Base-by-base conservation (phyloP, 768 basidiomycete genomes). In the Nidularia sp. region DNA sequence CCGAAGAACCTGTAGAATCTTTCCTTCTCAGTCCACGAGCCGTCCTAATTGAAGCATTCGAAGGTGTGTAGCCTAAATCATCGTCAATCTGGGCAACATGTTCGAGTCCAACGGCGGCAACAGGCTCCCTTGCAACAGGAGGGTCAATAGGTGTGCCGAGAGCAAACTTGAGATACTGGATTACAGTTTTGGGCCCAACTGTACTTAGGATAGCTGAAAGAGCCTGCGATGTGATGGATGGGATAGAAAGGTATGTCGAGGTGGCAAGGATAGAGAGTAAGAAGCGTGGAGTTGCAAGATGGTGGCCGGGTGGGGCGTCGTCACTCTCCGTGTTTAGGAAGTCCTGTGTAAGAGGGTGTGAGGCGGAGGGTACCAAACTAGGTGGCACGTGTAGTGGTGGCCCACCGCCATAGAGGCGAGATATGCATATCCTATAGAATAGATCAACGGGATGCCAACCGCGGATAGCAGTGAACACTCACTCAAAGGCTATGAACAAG, bases 191-290 rank as follows among this genome's bases (percentile, higher is more conserved):
- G 0, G 94, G 93, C 2, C 91, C 86, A 34, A 96, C 74, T 1
- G 89, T 88, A 51, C 73, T 78, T 39, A 93, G 70, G 31, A 96
- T 79, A 42, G 80, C 70, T 1, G 79, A 71, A n/a, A 95, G 74
- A 0, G 90, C 86, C 55, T 90, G 84, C 0, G 87, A 82, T 7
- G 88, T 83, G 15, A 93, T 65, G 4, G 83, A 75, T 0, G 90
- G 87, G 13, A 94, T 86, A 32, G 88, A 90, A 18, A 98, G 83
- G 66, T 91, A 97, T 18, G 90, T 79, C 1, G 92, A 78, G 10
- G 92, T 93, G 0, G 94, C 90, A 33, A 98, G 81, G 12, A 97
- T 77, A 3, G 93, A 93, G 10, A 94, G 75, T 5, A 97, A 79
- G 59, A 97, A 86, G 6, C 82, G 77, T 3, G 94, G 91, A 0